Conservation (phyloP, 2,329 filamentous ascomycete species). For the Ceratocystis lukuohia region DNA sequence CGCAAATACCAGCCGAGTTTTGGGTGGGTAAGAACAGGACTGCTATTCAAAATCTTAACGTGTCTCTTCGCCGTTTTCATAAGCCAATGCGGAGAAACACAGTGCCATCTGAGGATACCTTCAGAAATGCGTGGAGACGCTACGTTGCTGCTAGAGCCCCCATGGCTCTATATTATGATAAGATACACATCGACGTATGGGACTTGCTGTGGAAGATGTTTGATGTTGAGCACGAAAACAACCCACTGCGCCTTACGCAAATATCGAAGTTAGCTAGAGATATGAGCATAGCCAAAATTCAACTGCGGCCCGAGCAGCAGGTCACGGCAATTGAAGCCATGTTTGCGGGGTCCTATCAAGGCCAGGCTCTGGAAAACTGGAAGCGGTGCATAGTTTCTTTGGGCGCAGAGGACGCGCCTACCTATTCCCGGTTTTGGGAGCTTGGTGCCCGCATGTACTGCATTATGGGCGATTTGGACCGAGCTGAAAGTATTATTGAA, state of each 20-base stretch:
- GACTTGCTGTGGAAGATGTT: constrained; percentile 52
- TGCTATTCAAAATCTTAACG: constrained; percentile 15
- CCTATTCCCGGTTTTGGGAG: constrained; percentile 45
- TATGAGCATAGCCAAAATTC: constrained; percentile 45
- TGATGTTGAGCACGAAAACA: constrained; percentile 37
- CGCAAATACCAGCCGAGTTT: constrained; percentile 9
- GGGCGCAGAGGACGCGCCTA: constrained; percentile 31
- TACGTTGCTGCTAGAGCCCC: constrained; percentile 36
- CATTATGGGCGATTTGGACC: constrained; percentile 41
- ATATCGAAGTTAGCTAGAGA: constrained; percentile 51
- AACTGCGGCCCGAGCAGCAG: constrained; percentile 44
- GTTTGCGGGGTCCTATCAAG: constrained; percentile 47
- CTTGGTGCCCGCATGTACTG: constrained; percentile 54
- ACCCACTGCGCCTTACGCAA: constrained; percentile 46
- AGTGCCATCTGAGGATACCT: constrained; percentile 25
- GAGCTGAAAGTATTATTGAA: constrained; percentile 43
- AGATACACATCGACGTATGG: constrained; percentile 49
- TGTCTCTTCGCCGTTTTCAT: constrained; percentile 17
- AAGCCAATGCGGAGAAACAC: constrained; percentile 16
- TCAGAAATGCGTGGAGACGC: constrained; percentile 35
- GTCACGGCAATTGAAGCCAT: constrained; percentile 56
- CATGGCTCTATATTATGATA: constrained; percentile 35
- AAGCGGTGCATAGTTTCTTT: constrained; percentile 42
- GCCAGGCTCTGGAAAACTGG: constrained; percentile 51
- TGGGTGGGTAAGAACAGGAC: constrained; percentile 1